A percentile compares a stretch with the other conserved stretches of the same genome.
These are phyloP conservation scores for Xerocomus brunneocitrinus DNA, from an alignment of 768 basidiomycete genomes.

Conservation along the genomic window DNA sequence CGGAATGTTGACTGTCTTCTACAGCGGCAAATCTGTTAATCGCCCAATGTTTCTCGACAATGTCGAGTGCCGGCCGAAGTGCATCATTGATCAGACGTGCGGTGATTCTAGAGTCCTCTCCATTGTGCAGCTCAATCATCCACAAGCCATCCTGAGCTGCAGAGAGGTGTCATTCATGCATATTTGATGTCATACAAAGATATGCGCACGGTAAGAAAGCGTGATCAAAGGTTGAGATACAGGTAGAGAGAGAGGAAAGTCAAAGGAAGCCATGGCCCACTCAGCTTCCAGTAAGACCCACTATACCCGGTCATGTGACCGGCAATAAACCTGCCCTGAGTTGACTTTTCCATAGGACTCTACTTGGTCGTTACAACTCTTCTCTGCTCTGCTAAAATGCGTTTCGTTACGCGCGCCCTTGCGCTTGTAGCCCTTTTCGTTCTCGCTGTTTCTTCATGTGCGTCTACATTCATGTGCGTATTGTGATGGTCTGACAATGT, in stretches of 20 bases:
- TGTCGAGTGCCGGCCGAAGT: conserved; percentile 65
- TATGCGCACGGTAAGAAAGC: conserved; percentile 56
- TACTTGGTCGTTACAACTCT: not conserved
- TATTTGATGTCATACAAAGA: not conserved
- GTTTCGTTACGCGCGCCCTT: conserved; percentile 27
- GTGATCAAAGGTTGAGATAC: conserved; percentile 51
- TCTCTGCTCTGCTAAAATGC: conserved; percentile 26
- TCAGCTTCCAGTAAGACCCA: not conserved
- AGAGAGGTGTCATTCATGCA: not conserved
- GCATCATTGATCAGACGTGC: conserved; percentile 52
- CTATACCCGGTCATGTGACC: conserved; percentile 15
- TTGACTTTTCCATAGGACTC: conserved; percentile 11
- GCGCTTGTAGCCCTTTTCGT: conserved; percentile 27
- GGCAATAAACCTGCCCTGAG: conserved; percentile 25
- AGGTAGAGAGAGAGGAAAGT: conserved; percentile 46
- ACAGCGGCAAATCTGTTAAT: conserved; percentile 43
- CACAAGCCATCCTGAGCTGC: conserved; percentile 51
- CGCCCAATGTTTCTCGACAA: conserved; percentile 71
- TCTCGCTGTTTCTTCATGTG: conserved; percentile 30
- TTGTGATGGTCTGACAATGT: conserved; percentile 4
- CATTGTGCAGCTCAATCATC: conserved; percentile 80
- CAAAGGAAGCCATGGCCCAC: conserved; percentile 3
- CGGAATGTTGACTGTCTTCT: conserved; percentile 38
- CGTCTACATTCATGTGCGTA: conserved; percentile 1
- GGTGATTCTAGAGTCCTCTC: conserved; percentile 67